Base-by-base conservation (phyloP, 257 asterid genomes). In the Ilex aquifolium region DNA sequence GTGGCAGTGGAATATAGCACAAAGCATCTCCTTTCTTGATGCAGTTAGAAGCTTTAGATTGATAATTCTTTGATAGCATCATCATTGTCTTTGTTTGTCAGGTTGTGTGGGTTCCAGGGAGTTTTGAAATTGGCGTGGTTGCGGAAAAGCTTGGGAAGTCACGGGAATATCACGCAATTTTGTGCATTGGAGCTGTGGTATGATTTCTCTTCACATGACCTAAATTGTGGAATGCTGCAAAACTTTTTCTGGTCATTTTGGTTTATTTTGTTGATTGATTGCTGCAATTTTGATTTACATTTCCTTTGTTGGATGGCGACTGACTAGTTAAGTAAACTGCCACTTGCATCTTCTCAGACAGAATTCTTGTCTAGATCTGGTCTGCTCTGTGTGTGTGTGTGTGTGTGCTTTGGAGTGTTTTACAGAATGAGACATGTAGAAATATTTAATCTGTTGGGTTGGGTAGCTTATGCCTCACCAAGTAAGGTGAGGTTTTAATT, bases 61-160 rank as follows among this genome's bases (percentile, higher is more conserved):
- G 14, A 46, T 10, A 2, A 14, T 14, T 14, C n/a, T 46, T 46
- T 46, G 13, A 39, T 58, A 21, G 5, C 52, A 31, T 58, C 50
- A 3, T 60, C 31, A 27, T 66, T 16, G 16, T 71, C 49, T 49
- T 70, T 58, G 21, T 59, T 21, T 59, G 31, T 51, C 70, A 89
- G 96, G 99, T 92, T 71, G 90, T 87, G 3, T 89, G 97, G 97
- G 99, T 92, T 70, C 97, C 99, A 48, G 97, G 99, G 65, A 71
- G 91, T 77, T 92, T 85, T 74, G 97, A 92, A 74, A 85, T 92
- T 39, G 91, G 96, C 44, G 53, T 92, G 29, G 88, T 78, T 49
- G 95, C 96, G 12, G 88, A 83, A 81, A 86, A 79, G 71, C 96
- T 92, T 62, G 99, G 95, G 61, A 87, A 85, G 72, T 87, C 94